Conservation (phyloP, 1,139 yeast species). For the Saccharomyces uvarum region DNA sequence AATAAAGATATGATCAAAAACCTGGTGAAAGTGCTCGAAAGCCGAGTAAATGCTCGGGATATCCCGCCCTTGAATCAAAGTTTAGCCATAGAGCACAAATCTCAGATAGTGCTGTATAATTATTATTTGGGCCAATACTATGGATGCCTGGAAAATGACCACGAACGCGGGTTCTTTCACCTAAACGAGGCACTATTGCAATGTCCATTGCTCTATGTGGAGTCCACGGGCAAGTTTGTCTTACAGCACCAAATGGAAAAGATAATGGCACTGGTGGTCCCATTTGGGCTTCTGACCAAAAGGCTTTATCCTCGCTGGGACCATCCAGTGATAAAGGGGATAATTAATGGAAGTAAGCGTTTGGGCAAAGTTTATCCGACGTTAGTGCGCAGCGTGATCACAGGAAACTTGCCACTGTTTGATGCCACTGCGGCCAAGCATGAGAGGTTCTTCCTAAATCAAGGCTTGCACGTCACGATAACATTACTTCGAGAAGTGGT, state of each 20-base stretch:
- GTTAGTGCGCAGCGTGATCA: neutral
- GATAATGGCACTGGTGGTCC: slow-evolving; percentile 47
- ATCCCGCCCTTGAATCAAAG: slow-evolving; percentile 37
- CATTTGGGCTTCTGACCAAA: slow-evolving; percentile 43
- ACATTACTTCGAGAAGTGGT: slow-evolving; percentile 48
- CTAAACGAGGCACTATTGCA: slow-evolving; percentile 18
- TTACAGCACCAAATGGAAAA: slow-evolving; percentile 26
- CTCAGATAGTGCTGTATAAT: slow-evolving; percentile 18
- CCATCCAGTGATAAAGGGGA: slow-evolving; percentile 1
- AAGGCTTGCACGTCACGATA: slow-evolving; percentile 57
- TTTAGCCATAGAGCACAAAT: slow-evolving; percentile 26
- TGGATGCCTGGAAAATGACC: slow-evolving; percentile 25
- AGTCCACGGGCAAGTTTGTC: slow-evolving; percentile 17
- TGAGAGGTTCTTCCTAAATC: slow-evolving; percentile 47
- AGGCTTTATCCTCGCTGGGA: slow-evolving; percentile 37
- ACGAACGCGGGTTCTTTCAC: slow-evolving; percentile 15
- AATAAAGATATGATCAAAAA: slow-evolving; percentile 74
- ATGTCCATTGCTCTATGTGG: slow-evolving; percentile 32
- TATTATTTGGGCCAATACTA: slow-evolving; percentile 30
- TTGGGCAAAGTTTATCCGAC: neutral
- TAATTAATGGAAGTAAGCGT: neutral
- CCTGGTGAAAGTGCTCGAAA: slow-evolving; percentile 60
- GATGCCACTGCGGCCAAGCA: slow-evolving; percentile 39
- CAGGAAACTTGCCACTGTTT: slow-evolving; percentile 50
- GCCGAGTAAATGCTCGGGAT: slow-evolving; percentile 26